Percentiles rank a stretch among this genome's conserved stretches.
phyloP scores from a whole-genome alignment of 108 stramenopile genomes.

The Fistulifera pelliculosa region DNA sequence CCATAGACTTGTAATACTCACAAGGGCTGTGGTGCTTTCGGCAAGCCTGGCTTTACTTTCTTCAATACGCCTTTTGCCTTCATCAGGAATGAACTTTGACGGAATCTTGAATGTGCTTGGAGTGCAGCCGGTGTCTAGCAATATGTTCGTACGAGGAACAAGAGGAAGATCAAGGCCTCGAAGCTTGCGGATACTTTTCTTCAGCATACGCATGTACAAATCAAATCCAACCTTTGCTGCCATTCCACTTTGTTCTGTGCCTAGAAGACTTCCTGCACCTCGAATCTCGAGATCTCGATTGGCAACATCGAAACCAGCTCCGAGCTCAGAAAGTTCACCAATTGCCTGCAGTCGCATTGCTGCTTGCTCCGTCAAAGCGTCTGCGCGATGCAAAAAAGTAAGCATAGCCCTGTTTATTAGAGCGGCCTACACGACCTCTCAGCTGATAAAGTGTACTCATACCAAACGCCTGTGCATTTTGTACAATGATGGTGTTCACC shows the following conservation, averaged over 20 bases:
- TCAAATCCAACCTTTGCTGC: conserved; percentile 91
- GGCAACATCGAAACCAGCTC: conserved; percentile 88
- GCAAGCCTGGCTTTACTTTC: conserved; percentile 71
- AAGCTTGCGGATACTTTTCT: conserved; percentile 78
- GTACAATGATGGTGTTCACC: conserved; percentile 91
- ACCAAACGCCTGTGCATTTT: conserved; percentile 88
- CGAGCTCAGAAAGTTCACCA: conserved; percentile 77
- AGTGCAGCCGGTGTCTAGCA: conserved; percentile 56
- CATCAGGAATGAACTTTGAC: conserved; percentile 50
- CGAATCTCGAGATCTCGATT: conserved; percentile 92
- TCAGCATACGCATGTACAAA: conserved; percentile 92
- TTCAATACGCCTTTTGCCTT: conserved; percentile 32
- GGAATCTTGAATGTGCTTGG: conserved; percentile 62
- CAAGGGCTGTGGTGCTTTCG: conserved; percentile 56
- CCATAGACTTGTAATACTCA: conserved; percentile 70
- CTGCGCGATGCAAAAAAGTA: conserved; percentile 72
- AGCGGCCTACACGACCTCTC: conserved; percentile 89
- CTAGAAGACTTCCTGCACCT: conserved; percentile 85
- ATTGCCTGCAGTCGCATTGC: conserved; percentile 79
- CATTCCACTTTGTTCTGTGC: conserved; percentile 88
- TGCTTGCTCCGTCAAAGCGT: conserved; percentile 62
- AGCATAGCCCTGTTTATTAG: conserved; percentile 80
- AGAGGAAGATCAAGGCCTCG: conserved; percentile 70
- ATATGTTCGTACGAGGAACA: conserved; percentile 66
- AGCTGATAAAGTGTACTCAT: conserved; percentile 93